These are phyloP conservation scores for Lagenidium giganteum DNA, from an alignment of 352 stramenopile species.

Conservation along the genomic window DNA sequence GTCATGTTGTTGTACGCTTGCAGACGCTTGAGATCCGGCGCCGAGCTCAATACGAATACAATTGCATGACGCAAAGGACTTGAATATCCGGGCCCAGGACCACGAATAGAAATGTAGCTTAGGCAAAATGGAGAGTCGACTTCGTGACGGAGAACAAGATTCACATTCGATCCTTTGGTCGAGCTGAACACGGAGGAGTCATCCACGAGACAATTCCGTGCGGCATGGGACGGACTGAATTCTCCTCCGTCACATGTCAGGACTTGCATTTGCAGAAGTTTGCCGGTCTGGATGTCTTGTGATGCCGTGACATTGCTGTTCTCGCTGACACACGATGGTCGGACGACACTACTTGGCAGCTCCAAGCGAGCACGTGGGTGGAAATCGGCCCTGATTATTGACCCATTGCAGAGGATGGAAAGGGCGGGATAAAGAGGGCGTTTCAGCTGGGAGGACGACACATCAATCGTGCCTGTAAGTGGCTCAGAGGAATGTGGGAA, in stretches of 20 bases:
- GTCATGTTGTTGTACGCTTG: slow-evolving; percentile 64
- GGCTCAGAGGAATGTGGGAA: slow-evolving; percentile 47
- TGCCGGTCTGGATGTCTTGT: slow-evolving; percentile 70
- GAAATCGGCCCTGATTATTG: slow-evolving; percentile 62
- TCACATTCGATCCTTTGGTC: slow-evolving; percentile 61
- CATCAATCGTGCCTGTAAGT: slow-evolving; percentile 25
- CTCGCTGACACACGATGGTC: slow-evolving; percentile 22
- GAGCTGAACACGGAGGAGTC: slow-evolving; percentile 83
- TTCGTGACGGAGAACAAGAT: slow-evolving; percentile 75
- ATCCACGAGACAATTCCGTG: slow-evolving; percentile 69
- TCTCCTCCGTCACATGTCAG: slow-evolving; percentile 72
- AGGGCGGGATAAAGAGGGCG: slow-evolving; percentile 49
- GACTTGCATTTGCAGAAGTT: slow-evolving; percentile 61
- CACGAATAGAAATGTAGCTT: slow-evolving; percentile 65
- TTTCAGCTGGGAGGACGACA: slow-evolving; percentile 20
- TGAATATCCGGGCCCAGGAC: slow-evolving; percentile 73
- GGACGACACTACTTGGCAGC: slow-evolving; percentile 24
- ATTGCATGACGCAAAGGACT: slow-evolving; percentile 56
- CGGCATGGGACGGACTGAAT: slow-evolving; percentile 65
- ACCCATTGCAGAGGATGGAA: slow-evolving; percentile 65
- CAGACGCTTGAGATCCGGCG: slow-evolving; percentile 41
- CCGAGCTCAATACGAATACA: slow-evolving; percentile 67
- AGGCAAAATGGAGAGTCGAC: slow-evolving; percentile 78
- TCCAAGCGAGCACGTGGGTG: slow-evolving; percentile 47
- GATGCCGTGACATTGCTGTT: slow-evolving; percentile 40